phyloP scores from a whole-genome alignment of 805 yeast genomes.

The Nakazawaea wickerhamii region DNA sequence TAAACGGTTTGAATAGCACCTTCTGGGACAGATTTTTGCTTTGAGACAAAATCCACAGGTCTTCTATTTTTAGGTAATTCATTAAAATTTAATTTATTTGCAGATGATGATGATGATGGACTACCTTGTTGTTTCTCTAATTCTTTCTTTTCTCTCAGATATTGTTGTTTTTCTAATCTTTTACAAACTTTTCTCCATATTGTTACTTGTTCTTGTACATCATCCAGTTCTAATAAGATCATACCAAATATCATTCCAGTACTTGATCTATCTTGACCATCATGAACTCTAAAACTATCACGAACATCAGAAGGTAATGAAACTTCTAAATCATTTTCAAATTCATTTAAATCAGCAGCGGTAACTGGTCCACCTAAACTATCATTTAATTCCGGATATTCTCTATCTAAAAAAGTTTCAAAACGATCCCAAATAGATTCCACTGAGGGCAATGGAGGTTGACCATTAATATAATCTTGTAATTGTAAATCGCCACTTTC shows the following conservation, averaged over 20 bases:
- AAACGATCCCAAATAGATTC: constrained; percentile 84
- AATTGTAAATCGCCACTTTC: constrained; percentile 55
- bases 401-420: constrained; percentile 72
- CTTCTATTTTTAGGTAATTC: constrained; percentile 14
- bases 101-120: constrained; percentile 8
- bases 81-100: constrained; percentile 2
- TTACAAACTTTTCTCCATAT: constrained; percentile 77
- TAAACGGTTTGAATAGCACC: constrained; percentile 67
- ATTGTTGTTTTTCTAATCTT: constrained; percentile 24
- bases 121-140: background rate
- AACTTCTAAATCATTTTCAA: constrained; percentile 76
- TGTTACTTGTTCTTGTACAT: constrained; percentile 71
- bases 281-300: constrained; percentile 76
- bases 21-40: constrained; percentile 72
- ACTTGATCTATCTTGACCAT: constrained; percentile 83
- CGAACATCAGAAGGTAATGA: constrained; percentile 75
- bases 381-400: constrained; percentile 77
- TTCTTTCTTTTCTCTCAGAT: constrained; percentile 7
- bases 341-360: constrained; percentile 68
- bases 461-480: constrained; percentile 36
- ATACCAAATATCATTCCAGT: constrained; percentile 74
- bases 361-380: constrained; percentile 79
- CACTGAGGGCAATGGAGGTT: constrained; percentile 57
- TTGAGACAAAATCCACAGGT: constrained; percentile 32
- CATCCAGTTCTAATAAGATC: constrained; percentile 74